These are phyloP conservation scores for Cornus kousa DNA, from an alignment of 148 eudicot genomes.

Conservation along the genomic window DNA sequence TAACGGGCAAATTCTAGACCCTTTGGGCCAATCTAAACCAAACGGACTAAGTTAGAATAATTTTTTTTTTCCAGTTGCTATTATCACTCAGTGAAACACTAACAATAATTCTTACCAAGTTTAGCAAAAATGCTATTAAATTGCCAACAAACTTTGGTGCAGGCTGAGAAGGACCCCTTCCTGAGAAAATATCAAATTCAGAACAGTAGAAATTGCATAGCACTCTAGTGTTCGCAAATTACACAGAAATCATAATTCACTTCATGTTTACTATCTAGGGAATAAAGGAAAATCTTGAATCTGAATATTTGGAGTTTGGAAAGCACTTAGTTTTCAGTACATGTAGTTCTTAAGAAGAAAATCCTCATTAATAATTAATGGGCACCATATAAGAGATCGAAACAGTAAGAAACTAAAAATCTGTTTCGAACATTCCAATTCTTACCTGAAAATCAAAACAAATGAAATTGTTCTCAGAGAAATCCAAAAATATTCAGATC, in stretches of 20 bases:
- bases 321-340: background rate
- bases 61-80: background rate
- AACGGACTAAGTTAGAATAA: constrained; percentile 15
- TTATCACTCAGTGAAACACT: background rate
- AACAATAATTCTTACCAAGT: constrained; percentile 53
- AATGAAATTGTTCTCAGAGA: background rate
- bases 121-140: constrained; percentile 73
- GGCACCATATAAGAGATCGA: background rate
- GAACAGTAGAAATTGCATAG: background rate
- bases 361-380: background rate
- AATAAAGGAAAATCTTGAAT: background rate
- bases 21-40: constrained; percentile 86
- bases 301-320: background rate
- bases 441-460: background rate
- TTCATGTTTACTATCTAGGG: background rate
- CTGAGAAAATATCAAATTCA: constrained; percentile 35
- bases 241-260: background rate
- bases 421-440: background rate
- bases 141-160: constrained; percentile 90
- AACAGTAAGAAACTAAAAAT: background rate
- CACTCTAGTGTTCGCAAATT: no score
- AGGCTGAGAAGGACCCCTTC: constrained; percentile 88
- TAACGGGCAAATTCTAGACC: constrained; percentile 97
- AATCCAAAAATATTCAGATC: background rate
- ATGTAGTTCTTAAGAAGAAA: background rate